Evolutionary conservation across 108 stramenopile species (phyloP), one percentile per base, ranked within the genome.

Genomic region (Pseudonitzschia delicatissima): DNA sequence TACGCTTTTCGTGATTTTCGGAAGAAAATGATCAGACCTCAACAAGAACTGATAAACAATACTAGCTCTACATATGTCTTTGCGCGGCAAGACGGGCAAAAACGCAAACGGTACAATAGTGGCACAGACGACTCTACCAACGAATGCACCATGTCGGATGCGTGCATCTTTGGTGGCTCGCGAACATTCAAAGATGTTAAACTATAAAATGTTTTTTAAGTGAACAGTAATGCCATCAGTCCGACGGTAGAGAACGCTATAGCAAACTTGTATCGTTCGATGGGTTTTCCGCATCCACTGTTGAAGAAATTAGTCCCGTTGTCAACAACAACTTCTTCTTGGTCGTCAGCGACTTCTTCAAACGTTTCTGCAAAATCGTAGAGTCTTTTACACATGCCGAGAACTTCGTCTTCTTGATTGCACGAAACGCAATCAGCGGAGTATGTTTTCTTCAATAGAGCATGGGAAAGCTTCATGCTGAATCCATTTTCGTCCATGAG

Each of bases 231-330:
- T n/a, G n/a, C n/a, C n/a, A n/a, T n/a, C n/a, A n/a, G n/a, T 76
- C 87, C 87, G 42, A 93, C 76, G 58, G 87, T 79, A 68, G 88
- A 90, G 76, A 93, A 88, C 29, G 86, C 82, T 17, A 93, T 73
- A 37, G 87, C 89, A 62, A 90, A 85, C 84, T 90, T 93, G 66
- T 90, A 89, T 62, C 89, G 86, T 8, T 86, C 86, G 3, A 82
- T 87, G 37, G 92, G 85, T 18, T 52, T 42, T 4, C 64, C 65
- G 9, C 83, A 80, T 47, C 77, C 75, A 27, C 73, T 63, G 47
- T 68, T 35, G 20, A 67, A 74, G 49, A 62, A 48, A 34, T 69
- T 80, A 51, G 77, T 78, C 25, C 84, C 86, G 25, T 63, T 52
- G 44, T 88, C 66, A 32, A 74, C 67, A 32, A 85, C 81, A 34